phyloP scores from a whole-genome alignment of 2,329 filamentous ascomycete species.

The Thelonectria discophora region DNA sequence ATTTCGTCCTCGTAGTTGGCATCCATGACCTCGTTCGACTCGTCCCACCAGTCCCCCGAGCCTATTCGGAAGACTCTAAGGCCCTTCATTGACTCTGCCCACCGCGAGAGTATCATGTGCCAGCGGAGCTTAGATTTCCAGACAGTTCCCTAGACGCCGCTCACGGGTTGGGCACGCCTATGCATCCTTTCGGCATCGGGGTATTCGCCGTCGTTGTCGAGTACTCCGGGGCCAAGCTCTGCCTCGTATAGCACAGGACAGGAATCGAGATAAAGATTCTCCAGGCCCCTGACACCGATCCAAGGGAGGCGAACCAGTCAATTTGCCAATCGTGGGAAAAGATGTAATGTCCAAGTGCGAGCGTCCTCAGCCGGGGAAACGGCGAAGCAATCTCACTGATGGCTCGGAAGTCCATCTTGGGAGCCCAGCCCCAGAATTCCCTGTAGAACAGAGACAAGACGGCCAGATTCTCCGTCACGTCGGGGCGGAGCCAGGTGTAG shows the following conservation, averaged over 20 bases:
- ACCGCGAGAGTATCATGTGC: conserved; percentile 21
- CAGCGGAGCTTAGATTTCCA: conserved; percentile 16
- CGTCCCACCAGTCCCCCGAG: neutral
- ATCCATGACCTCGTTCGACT: neutral
- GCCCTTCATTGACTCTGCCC: conserved; percentile 19
- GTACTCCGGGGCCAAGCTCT: neutral
- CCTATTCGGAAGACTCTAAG: conserved; percentile 25
- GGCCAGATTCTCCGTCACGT: conserved; percentile 35
- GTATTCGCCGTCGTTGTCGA: conserved; percentile 15
- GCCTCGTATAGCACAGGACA: conserved; percentile 47
- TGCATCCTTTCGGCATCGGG: neutral
- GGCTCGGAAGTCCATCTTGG: conserved; percentile 47
- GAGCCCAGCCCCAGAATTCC: conserved; percentile 53
- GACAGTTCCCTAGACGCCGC: neutral
- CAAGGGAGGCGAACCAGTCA: conserved; percentile 55
- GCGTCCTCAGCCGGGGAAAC: conserved; percentile 51
- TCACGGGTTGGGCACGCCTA: rapidly evolving
- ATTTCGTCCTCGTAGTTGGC: too few relatives aligned
- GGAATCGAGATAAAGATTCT: conserved; percentile 54
- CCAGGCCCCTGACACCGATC: conserved; percentile 35
- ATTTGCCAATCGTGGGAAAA: conserved; percentile 57
- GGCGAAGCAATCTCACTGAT: conserved; percentile 12
- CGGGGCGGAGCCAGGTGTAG: conserved; percentile 32
- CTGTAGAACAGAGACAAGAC: conserved; percentile 51
- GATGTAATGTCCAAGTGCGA: conserved; percentile 52